Conservation (phyloP, 331 rosid species). For the Quercus phellos region DNA sequence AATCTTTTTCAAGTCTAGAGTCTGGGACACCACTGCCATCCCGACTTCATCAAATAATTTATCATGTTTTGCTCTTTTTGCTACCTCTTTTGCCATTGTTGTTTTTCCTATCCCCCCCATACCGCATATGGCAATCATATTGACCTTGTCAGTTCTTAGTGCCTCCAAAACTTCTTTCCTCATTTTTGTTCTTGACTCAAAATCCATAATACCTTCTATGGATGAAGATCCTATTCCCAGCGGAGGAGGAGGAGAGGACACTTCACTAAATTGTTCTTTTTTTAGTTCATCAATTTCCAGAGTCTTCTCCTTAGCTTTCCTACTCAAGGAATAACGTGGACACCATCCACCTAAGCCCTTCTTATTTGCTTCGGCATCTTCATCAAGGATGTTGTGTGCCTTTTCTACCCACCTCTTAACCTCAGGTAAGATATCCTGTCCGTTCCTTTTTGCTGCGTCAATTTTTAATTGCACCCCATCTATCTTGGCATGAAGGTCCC, state of each 20-base stretch:
- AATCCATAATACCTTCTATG: no score
- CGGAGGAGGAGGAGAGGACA: no score
- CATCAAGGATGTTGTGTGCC: background rate
- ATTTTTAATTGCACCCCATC: no score
- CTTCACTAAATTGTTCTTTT: fast-evolving
- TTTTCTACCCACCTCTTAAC: constrained; percentile 15
- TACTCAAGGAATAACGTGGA: no score
- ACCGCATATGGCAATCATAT: background rate
- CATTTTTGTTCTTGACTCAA: no score
- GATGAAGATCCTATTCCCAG: no score
- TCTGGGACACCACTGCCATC: background rate
- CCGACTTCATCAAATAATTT: background rate
- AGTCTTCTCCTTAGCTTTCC: constrained; percentile 4
- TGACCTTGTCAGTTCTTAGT: constrained; percentile 14
- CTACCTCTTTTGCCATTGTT: background rate
- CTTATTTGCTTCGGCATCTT: no score
- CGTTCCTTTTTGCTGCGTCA: no score
- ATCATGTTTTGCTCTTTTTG: background rate
- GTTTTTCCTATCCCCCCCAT: background rate
- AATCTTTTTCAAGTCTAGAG: background rate
- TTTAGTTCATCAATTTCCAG: fast-evolving
- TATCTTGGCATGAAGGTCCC: no score
- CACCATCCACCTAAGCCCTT: no score
- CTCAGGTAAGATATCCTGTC: no score
- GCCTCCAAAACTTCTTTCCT: background rate